phyloP scores from a whole-genome alignment of 176 grass and related monocot genomes.

The Cymbopogon citratus region DNA sequence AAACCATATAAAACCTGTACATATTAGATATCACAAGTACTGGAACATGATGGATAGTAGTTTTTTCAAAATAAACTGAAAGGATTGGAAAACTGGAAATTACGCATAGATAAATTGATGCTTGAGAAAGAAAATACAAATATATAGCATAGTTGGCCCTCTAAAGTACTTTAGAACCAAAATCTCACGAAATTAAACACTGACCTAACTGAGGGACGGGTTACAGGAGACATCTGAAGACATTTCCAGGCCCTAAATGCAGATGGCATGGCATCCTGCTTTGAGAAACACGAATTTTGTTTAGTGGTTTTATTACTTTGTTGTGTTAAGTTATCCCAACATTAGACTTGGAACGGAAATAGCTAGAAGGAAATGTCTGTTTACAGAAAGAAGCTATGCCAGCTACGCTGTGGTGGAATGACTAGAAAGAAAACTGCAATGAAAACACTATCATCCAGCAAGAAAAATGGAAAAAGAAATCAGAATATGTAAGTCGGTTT shows the following conservation, averaged over 20 bases:
- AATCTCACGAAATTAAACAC: conserved; percentile 57
- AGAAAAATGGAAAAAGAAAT: conserved; percentile 1
- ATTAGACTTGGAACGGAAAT: conserved; percentile 44
- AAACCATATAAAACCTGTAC: background rate
- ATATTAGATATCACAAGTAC: background rate
- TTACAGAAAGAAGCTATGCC: conserved; percentile 43
- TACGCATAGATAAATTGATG: conserved; percentile 14
- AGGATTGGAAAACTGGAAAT: conserved; percentile 1
- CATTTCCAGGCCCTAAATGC: conserved; percentile 67
- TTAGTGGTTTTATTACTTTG: conserved; percentile 44
- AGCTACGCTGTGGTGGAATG: conserved; percentile 16
- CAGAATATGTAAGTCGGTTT: background rate
- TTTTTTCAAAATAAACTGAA: conserved; percentile 2
- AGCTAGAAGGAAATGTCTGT: conserved; percentile 41
- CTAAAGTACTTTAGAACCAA: conserved; percentile 40
- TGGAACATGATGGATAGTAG: background rate
- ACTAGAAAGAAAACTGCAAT: conserved; percentile 21
- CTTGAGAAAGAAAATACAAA: background rate
- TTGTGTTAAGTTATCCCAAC: conserved; percentile 47
- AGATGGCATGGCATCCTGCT: conserved; percentile 74
- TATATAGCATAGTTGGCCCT: conserved; percentile 22
- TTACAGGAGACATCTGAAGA: conserved; percentile 69
- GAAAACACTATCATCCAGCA: conserved; percentile 22
- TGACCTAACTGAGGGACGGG: conserved; percentile 60
- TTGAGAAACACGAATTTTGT: conserved; percentile 72